phyloP scores from a whole-genome alignment of 805 yeast genomes.

The Nakazawaea anatomiae region DNA sequence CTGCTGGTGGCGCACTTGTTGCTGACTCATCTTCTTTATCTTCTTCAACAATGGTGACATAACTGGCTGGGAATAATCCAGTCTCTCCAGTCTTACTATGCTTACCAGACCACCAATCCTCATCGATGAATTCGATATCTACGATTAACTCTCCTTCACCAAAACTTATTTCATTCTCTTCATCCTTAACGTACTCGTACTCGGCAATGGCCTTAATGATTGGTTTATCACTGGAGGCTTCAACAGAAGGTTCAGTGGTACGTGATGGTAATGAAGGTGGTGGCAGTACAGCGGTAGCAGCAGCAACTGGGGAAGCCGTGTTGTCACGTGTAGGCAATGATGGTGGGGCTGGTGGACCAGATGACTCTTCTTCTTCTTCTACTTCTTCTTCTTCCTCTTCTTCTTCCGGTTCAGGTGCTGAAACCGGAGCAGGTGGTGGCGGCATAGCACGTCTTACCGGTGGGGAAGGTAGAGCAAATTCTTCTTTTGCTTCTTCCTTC shows the following conservation, averaged over 20 bases:
- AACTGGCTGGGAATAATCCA: constrained; percentile 54
- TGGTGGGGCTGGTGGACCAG: constrained; percentile 19
- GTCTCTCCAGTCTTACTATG: constrained; percentile 32
- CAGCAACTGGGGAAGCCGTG: constrained; percentile 16
- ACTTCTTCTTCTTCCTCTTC: constrained; percentile 17
- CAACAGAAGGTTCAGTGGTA: constrained; percentile 16
- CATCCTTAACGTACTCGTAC: constrained; percentile 73
- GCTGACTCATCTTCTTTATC: constrained; percentile 7
- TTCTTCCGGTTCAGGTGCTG: constrained; percentile 14
- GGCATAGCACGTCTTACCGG: constrained; percentile 9
- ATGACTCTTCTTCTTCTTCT: constrained; percentile 17
- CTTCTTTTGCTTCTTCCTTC: constrained; percentile 20
- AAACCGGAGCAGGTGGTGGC: constrained; percentile 4
- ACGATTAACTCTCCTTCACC: constrained; percentile 60
- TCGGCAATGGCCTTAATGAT: constrained; percentile 61
- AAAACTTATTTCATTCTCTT: constrained; percentile 68
- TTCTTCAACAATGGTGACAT: constrained; percentile 34
- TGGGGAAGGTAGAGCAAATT: constrained; percentile 6
- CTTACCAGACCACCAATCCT: constrained; percentile 60
- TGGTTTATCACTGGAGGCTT: constrained; percentile 9
- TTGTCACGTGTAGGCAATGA: constrained; percentile 19
- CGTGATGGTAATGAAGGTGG: constrained; percentile 15
- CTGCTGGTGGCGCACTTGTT: constrained; percentile 4
- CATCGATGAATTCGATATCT: constrained; percentile 66
- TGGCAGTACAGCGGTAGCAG: constrained; percentile 12